phyloP scores from a whole-genome alignment of 2,329 filamentous ascomycete species.

The Colletotrichum phormii region DNA sequence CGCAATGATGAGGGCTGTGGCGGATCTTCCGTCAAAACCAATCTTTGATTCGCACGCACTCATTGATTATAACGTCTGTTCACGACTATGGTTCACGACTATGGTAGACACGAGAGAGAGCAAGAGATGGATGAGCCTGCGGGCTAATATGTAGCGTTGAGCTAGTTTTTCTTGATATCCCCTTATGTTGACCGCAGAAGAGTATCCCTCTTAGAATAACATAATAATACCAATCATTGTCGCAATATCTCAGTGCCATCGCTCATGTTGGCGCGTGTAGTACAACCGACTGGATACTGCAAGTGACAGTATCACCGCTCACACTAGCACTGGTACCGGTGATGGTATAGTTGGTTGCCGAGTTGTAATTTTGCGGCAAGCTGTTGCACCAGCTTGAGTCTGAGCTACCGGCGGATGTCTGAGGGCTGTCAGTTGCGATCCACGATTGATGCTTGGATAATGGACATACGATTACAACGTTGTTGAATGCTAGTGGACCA shows the following conservation, averaged over 20 bases:
- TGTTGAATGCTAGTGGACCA: not conserved
- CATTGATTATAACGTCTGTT: not conserved
- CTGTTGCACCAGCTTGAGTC: not conserved
- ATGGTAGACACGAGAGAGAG: not conserved
- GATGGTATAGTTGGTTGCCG: not conserved
- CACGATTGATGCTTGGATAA: not conserved
- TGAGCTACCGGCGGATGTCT: not conserved
- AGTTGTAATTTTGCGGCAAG: not conserved
- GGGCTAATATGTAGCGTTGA: not conserved
- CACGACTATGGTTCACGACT: not conserved
- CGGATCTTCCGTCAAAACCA: not conserved
- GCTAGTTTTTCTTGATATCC: constrained; percentile 23
- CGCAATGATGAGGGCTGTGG: constrained; percentile 1
- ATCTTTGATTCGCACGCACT: not conserved
- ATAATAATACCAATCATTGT: constrained; percentile 4
- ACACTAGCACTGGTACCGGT: not conserved
- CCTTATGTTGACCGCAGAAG: not conserved
- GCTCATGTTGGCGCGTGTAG: not conserved
- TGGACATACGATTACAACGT: not conserved
- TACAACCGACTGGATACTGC: not conserved
- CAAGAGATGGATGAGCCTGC: not conserved
- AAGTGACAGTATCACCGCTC: not conserved
- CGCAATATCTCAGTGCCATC: not conserved
- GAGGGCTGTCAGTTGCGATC: not conserved
- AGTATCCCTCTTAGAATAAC: not conserved